Evolutionary conservation across 2,329 filamentous ascomycete species (phyloP), one percentile per base, ranked within the genome.

Genomic region (Emergomyces orientalis): DNA sequence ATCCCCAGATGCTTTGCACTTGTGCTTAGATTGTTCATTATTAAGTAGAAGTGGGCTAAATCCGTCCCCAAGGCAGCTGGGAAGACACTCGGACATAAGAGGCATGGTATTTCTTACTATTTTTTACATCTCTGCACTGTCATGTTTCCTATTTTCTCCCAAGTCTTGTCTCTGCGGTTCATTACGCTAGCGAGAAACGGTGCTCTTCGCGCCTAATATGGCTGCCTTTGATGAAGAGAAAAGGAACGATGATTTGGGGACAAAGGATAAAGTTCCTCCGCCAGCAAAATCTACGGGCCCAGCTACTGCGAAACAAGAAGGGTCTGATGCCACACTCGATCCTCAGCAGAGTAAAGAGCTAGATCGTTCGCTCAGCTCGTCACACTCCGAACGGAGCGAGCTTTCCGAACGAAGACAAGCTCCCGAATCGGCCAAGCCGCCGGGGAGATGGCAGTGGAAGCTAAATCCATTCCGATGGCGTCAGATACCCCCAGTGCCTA

Each of bases 401-500:
- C 32, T 34, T 58, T 45, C 30, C 5, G 51, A 64, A 47, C 32
- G 47, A 11, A 30, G 57, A 11, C 51, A 59, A 47, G 51, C 34
- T 58, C 59, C 27, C 49, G 55, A 57, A 52, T 43, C 19, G 13
- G 39, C 57, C n/a, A 61, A 32, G 59, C 61, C 57, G n/a, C 62
- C 34, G 30, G 37, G 59, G 39, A 68, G 66, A 70, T 80, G 77
- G 78, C 71, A 76, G 66, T 69, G 69, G 62, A 73, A 67, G 52
- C 65, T 79, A 59, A 80, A 80, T 63, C 78, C 78, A 13, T 64
- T 80, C 22, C 75, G 78, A 71, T 75, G 76, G 64, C 80, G 80
- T 54, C 72, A 73, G 22, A 76, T 76, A 47, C 84, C 84, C n/a
- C 81, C 83, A 2, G 73, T 86, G 1, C 84, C 85, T 1, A 72